phyloP scores from a whole-genome alignment of 192 early-diverging fungal species.

The Coemansia sp. region DNA sequence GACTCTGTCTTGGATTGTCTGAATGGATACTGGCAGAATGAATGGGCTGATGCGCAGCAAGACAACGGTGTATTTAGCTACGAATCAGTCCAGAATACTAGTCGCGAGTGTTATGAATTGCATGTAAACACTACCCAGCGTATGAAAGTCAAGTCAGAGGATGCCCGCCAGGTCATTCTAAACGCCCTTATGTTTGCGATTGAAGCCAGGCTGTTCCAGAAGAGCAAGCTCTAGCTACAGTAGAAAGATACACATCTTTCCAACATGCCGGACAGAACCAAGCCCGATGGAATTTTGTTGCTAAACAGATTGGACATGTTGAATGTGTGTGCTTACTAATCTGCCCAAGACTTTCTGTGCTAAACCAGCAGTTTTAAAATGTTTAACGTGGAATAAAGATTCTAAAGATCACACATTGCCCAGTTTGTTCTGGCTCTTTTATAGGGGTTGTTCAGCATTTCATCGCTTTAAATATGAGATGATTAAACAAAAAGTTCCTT shows the following conservation, averaged over 20 bases:
- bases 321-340: no score
- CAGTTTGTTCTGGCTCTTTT: no score
- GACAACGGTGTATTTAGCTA: background rate
- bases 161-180: background rate
- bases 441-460: no score
- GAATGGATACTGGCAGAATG: background rate
- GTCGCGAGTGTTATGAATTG: background rate
- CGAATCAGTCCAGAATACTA: background rate
- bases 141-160: background rate
- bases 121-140: background rate
- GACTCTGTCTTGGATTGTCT: background rate
- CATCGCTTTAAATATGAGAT: no score
- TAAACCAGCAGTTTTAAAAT: no score
- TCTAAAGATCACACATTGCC: no score
- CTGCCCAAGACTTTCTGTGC: no score
- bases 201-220: background rate
- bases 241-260: background rate
- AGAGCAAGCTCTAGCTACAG: background rate
- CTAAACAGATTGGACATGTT: background rate
- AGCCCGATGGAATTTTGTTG: background rate
- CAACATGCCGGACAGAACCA: background rate
- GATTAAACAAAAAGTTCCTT: no score
- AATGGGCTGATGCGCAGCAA: background rate
- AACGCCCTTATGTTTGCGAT: background rate
- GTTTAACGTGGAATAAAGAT: no score